Percentiles rank a stretch among this genome's conserved stretches.
phyloP scores from a whole-genome alignment of 345 rosid species.

The Eucalyptus rudis region DNA sequence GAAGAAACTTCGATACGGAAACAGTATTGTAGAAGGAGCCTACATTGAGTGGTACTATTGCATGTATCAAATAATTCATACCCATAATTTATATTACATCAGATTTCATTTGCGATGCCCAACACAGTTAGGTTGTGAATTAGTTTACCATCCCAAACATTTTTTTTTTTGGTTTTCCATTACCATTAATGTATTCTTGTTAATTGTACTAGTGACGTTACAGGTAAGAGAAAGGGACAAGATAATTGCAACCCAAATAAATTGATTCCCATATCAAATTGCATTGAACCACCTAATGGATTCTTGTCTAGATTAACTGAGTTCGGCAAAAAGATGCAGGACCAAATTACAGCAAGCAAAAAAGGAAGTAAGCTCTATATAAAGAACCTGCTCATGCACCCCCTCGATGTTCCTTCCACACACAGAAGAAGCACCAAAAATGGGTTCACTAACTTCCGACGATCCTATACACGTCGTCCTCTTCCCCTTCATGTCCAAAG shows the following conservation, averaged over 20 bases:
- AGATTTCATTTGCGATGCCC: not conserved
- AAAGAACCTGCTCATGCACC: not conserved
- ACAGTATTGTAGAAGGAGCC: not conserved
- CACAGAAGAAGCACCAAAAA: not conserved
- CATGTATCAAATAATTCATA: not conserved
- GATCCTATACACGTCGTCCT: constrained; percentile 29
- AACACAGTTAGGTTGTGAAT: not conserved
- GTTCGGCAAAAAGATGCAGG: not conserved
- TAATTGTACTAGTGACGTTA: not conserved
- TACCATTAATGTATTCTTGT: not conserved
- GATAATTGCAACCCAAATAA: not conserved
- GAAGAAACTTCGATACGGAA: not conserved
- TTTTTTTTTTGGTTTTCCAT: not conserved
- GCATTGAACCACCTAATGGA: not conserved
- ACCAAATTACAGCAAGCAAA: not conserved
- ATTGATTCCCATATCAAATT: not conserved
- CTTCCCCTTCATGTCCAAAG: constrained; percentile 79
- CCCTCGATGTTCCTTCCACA: not conserved
- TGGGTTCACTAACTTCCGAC: not conserved
- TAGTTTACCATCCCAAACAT: not conserved
- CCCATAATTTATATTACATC: not conserved
- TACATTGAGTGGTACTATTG: not conserved
- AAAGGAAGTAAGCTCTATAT: not conserved
- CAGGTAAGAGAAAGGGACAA: not conserved
- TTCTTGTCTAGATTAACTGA: not conserved